A percentile compares a stretch with the other conserved stretches of the same genome.
Conservation (phyloP, 305 asterid genomes). For the Salvia sclarea region DNA sequence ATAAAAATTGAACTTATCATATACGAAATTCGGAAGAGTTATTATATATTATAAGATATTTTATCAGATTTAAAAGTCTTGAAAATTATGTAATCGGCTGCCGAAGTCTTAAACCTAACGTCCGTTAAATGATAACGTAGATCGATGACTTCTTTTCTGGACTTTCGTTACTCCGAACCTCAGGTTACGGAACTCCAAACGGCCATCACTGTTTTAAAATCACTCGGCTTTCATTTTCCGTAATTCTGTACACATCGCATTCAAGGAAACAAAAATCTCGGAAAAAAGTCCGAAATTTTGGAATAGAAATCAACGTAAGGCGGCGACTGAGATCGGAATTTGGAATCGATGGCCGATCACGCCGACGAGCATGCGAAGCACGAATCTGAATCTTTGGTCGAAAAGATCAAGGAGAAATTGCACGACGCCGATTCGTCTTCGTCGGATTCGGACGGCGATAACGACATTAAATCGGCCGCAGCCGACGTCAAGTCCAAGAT, state of each 20-base stretch:
- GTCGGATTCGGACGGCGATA: slow-evolving; percentile 63
- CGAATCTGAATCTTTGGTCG: slow-evolving; percentile 67
- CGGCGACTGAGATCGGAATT: slow-evolving; percentile 51
- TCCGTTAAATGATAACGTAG: slow-evolving; percentile 10
- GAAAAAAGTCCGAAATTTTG: slow-evolving; percentile 23
- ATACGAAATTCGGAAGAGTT: too few relatives aligned
- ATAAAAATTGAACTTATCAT: too few relatives aligned
- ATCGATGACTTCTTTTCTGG: slow-evolving; percentile 23
- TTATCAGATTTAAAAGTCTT: too few relatives aligned
- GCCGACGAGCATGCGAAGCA: slow-evolving; percentile 62
- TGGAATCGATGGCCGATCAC: slow-evolving; percentile 68
- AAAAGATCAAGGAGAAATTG: slow-evolving; percentile 63
- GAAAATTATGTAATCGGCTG: not conserved
- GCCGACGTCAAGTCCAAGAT: slow-evolving; percentile 52
- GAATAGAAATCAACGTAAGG: slow-evolving; percentile 20
- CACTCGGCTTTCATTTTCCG: slow-evolving; percentile 15
- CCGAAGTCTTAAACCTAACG: not conserved
- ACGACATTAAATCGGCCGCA: slow-evolving; percentile 47
- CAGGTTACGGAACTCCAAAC: slow-evolving; percentile 39
- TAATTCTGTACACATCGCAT: slow-evolving; percentile 1
- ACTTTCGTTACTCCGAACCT: slow-evolving; percentile 41
- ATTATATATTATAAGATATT: too few relatives aligned
- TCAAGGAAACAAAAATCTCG: slow-evolving; percentile 23
- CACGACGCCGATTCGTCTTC: slow-evolving; percentile 65
- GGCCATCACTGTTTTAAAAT: slow-evolving; percentile 26